Conservation (phyloP, 768 basidiomycete genomes). For the Lactifluus hygrophoroides region DNA sequence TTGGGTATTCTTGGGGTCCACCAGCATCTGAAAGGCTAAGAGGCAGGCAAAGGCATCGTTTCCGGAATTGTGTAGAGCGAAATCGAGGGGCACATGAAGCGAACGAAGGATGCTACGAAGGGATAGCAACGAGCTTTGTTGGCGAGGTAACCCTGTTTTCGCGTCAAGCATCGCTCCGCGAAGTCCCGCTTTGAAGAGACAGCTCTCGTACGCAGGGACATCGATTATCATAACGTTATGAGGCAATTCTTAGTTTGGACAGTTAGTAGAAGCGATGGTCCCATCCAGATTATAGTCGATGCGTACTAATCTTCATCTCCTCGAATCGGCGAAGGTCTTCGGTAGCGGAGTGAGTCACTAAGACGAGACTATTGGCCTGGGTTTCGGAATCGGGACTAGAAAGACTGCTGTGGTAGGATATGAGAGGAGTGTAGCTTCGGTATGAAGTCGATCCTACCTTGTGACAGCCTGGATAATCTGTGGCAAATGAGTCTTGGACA, state of each 20-base stretch:
- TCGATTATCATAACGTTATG: slow-evolving; percentile 66
- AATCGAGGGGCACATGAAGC: slow-evolving; percentile 36
- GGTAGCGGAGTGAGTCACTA: slow-evolving; percentile 56
- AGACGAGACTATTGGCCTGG: slow-evolving; percentile 55
- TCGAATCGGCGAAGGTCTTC: slow-evolving; percentile 55
- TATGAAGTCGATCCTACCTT: slow-evolving; percentile 36
- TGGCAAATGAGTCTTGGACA: slow-evolving; percentile 58
- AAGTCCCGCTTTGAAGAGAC: slow-evolving; percentile 47
- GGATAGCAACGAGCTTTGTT: slow-evolving; percentile 47
- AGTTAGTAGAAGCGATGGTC: neutral
- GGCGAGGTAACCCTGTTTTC: slow-evolving; percentile 44
- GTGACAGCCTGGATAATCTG: slow-evolving; percentile 65
- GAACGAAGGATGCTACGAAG: slow-evolving; percentile 57
- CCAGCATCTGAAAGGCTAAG: slow-evolving; percentile 57
- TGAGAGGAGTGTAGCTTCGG: neutral
- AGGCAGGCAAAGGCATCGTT: slow-evolving; percentile 70
- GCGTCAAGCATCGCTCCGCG: slow-evolving; percentile 57
- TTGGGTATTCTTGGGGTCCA: slow-evolving; percentile 44
- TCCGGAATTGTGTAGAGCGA: slow-evolving; percentile 61
- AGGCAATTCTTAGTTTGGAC: slow-evolving; percentile 47
- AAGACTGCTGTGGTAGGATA: slow-evolving; percentile 45
- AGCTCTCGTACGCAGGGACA: slow-evolving; percentile 52
- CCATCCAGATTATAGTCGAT: neutral
- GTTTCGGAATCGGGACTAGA: slow-evolving; percentile 72
- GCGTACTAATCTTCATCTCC: slow-evolving; percentile 75